Evolutionary conservation across 805 yeast species (phyloP).

Genomic region (Citeromyces matritensis): DNA sequence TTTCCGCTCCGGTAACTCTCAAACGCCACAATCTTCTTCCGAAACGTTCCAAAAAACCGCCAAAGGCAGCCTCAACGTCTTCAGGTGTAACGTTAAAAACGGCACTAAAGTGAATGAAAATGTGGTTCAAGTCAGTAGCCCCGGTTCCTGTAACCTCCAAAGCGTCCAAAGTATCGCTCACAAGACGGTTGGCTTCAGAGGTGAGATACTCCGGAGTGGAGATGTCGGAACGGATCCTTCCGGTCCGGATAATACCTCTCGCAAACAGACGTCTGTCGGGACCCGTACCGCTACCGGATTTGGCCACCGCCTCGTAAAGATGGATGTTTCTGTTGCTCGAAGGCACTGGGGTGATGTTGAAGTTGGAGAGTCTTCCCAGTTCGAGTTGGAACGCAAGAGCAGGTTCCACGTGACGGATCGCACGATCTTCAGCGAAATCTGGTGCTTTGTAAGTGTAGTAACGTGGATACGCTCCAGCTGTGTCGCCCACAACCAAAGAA

Average conservation of each 20-base stretch:
- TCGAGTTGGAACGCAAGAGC: slow-evolving; percentile 96
- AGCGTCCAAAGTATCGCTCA: slow-evolving; percentile 92
- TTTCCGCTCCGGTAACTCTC: slow-evolving; percentile 94
- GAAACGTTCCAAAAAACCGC: slow-evolving; percentile 93
- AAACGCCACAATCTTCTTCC: slow-evolving; percentile 95
- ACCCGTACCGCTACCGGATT: slow-evolving; percentile 53
- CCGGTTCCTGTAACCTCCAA: slow-evolving; percentile 88
- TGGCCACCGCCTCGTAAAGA: slow-evolving; percentile 92
- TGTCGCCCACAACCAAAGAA: slow-evolving; percentile 77
- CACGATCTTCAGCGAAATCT: slow-evolving; percentile 71
- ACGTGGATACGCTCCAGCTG: slow-evolving; percentile 80
- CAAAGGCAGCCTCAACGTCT: slow-evolving; percentile 95
- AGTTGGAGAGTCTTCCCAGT: slow-evolving; percentile 85
- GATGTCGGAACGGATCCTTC: slow-evolving; percentile 84
- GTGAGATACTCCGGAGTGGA: slow-evolving; percentile 87
- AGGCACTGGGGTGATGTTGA: slow-evolving; percentile 86
- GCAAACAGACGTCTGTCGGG: slow-evolving; percentile 93
- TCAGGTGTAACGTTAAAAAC: slow-evolving; percentile 88
- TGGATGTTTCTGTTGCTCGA: slow-evolving; percentile 96
- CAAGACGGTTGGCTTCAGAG: slow-evolving; percentile 90
- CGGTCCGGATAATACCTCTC: slow-evolving; percentile 94
- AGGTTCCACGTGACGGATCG: slow-evolving; percentile 96
- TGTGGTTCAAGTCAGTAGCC: slow-evolving; percentile 92
- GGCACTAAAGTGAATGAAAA: slow-evolving; percentile 93
- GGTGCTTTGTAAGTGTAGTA: slow-evolving; percentile 94